A percentile compares a stretch with the other conserved stretches of the same genome.
These are phyloP conservation scores for Fragilariopsis cylindrus DNA, from an alignment of 108 stramenopile genomes.

Conservation along the genomic window DNA sequence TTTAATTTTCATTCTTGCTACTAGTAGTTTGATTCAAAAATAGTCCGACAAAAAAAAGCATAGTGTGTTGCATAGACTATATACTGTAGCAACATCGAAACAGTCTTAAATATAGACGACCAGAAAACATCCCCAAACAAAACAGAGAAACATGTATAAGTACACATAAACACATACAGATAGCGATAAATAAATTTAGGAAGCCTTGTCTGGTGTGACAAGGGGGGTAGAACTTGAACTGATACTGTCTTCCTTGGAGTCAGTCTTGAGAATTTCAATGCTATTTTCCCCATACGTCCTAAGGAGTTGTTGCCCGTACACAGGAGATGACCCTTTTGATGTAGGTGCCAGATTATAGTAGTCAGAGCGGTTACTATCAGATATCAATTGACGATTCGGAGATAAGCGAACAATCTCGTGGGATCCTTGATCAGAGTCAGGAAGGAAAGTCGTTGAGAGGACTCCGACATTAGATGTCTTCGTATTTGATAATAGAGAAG, in stretches of 20 bases:
- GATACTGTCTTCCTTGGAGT: constrained; percentile 10
- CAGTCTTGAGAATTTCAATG: constrained; percentile 39
- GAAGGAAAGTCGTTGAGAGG: constrained; percentile 1
- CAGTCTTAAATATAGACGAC: background rate
- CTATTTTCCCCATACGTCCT: constrained; percentile 31
- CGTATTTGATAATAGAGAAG: background rate
- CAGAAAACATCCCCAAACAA: background rate
- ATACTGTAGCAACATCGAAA: background rate
- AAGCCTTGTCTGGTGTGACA: constrained; percentile 18
- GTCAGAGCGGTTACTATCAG: background rate
- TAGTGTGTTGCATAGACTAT: no score
- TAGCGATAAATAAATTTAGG: background rate
- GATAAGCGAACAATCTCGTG: constrained; percentile 28
- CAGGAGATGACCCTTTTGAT: constrained; percentile 24
- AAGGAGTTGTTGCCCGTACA: constrained; percentile 3
- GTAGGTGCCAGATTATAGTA: constrained; percentile 20
- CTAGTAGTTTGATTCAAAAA: no score
- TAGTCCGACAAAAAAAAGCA: no score
- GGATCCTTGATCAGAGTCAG: constrained; percentile 4
- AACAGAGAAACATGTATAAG: background rate
- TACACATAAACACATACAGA: constrained; percentile 4
- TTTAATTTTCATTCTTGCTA: no score
- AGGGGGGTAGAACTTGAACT: constrained; percentile 8
- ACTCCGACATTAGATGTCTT: background rate
- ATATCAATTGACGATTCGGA: background rate